Evolutionary conservation across 2,329 filamentous ascomycete species (phyloP).

Genomic region (Trichophyton benhamiae): DNA sequence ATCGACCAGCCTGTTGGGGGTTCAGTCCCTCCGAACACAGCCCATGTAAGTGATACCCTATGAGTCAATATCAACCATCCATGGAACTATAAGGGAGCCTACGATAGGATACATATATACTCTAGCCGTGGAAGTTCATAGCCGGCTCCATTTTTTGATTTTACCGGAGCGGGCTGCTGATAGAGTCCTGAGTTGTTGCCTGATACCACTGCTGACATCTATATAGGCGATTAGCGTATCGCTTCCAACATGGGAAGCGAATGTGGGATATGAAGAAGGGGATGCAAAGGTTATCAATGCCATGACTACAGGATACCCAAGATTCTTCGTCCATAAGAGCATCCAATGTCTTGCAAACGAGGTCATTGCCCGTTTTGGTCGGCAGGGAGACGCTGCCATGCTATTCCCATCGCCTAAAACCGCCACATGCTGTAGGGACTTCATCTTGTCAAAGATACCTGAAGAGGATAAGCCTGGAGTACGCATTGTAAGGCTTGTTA

Average conservation of each 20-base stretch:
- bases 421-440: slow-evolving; percentile 62
- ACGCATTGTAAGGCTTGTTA: slow-evolving; percentile 41
- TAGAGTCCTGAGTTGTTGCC: background rate
- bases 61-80: background rate
- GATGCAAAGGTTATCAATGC: slow-evolving; percentile 71
- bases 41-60: slow-evolving; percentile 49
- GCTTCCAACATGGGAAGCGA: slow-evolving; percentile 81
- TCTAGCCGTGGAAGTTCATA: background rate
- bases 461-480: slow-evolving; percentile 36
- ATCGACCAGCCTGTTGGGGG: slow-evolving; percentile 43
- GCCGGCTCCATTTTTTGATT: background rate
- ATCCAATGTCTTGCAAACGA: slow-evolving; percentile 62
- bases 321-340: slow-evolving; percentile 82
- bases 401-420: slow-evolving; percentile 63
- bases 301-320: slow-evolving; percentile 84
- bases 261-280: slow-evolving; percentile 88
- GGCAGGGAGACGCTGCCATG: slow-evolving; percentile 55
- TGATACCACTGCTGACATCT: slow-evolving; percentile 6
- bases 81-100: background rate
- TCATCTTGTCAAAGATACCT: slow-evolving; percentile 44
- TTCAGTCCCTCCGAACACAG: slow-evolving; percentile 64
- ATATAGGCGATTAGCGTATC: slow-evolving; percentile 89
- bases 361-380: slow-evolving; percentile 49
- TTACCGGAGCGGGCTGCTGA: background rate
- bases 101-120: background rate